A percentile compares a stretch with the other conserved stretches of the same genome.
phyloP scores from a whole-genome alignment of 129 eudicot species.

The Tanacetum coccineum region DNA sequence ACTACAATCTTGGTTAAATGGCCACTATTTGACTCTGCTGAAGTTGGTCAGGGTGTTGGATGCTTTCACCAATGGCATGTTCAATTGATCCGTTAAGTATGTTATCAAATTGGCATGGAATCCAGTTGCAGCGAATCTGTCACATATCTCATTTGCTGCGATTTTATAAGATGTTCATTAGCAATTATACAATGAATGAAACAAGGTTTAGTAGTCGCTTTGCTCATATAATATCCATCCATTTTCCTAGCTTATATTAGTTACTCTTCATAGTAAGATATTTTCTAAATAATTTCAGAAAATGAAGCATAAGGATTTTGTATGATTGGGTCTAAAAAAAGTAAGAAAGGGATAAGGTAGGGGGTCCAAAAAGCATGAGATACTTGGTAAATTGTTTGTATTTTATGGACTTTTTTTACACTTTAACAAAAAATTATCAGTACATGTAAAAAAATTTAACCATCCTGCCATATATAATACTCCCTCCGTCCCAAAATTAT shows the following conservation, averaged over 20 bases:
- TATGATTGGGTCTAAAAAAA: background rate
- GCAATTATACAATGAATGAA: background rate
- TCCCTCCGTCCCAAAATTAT: too few relatives aligned
- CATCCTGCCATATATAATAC: too few relatives aligned
- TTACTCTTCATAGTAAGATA: background rate
- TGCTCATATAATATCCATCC: too few relatives aligned
- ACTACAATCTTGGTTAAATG: too few relatives aligned
- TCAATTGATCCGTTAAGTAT: slow-evolving; percentile 45
- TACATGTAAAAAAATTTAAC: background rate
- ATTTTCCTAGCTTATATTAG: background rate
- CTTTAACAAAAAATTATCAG: background rate
- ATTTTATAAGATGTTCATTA: slow-evolving; percentile 2
- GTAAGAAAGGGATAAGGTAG: background rate
- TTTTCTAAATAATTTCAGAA: background rate
- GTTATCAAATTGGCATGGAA: slow-evolving; percentile 55
- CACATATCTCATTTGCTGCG: slow-evolving; percentile 71
- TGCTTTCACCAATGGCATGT: slow-evolving; percentile 51
- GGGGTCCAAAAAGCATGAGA: background rate
- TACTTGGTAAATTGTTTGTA: background rate
- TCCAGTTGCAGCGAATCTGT: slow-evolving; percentile 52
- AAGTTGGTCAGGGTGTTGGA: slow-evolving; percentile 60
- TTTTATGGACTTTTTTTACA: background rate
- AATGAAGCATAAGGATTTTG: background rate
- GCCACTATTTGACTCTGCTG: too few relatives aligned
- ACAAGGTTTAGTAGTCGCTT: too few relatives aligned